Base-by-base conservation (phyloP, 768 basidiomycete genomes). In the Dioszegia aurantiaca region DNA sequence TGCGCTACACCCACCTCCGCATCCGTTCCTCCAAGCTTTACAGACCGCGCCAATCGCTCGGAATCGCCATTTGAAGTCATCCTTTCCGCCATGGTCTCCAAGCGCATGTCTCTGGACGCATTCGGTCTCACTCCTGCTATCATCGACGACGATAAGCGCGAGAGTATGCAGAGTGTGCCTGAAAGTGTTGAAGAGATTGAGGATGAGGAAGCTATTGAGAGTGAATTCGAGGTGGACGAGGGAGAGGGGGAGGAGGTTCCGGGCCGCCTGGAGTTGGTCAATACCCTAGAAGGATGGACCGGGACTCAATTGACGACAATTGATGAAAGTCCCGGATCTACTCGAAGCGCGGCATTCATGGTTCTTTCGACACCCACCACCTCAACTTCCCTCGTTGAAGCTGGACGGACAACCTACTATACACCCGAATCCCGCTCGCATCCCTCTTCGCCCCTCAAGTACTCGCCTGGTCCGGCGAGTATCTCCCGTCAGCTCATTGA, bases 1-100 rank as follows among this genome's bases (percentile, higher is more conserved):
- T 9, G 30, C 43, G 42, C 41, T 10, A n/a, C 45, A 10, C 39
- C 53, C 26, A 6, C 37, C 60, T 21, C 56, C 40, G 4, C 36
- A 37, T 24, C 52, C 37, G 16, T 11, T 11, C 39, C 52, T 37
- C 19, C 4, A 16, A n/a, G n/a, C n/a, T 26, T 26, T 21, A 21
- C 36, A 10, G 23, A 36, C 31, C 52, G 19, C 30, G 61, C 57
- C 8, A 24, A 14, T 12, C 54, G 70, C 33, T 62, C 65, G 1
- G 56, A 64, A 11, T 72, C 70, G 23, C 70, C 70, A 2, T 72
- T 65, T 48, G 70, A 72, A 56, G 60, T 72, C 47, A 69, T 66
- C 44, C 59, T 72, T 14, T 59, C 65, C 3, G 61, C 70, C 0
- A 58, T 46, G 41, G 70, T 72, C 6, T 55, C 67, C 16, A 68